Conservation (phyloP, 495 filamentous ascomycete species). For the Hyaloscypha bicolor region DNA sequence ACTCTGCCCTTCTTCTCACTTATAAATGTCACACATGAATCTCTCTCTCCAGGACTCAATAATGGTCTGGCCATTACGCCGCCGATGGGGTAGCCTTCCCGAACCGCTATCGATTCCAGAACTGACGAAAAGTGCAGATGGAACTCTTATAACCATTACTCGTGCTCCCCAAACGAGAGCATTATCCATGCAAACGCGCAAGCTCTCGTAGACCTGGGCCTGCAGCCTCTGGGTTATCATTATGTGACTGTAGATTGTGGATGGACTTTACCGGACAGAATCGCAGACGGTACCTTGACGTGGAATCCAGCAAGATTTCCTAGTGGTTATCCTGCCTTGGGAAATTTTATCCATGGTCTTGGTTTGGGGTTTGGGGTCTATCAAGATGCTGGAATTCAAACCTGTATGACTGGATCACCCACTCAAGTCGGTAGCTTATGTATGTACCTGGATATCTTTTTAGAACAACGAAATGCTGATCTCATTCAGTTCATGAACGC, state of each 20-base stretch:
- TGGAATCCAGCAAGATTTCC: conserved; percentile 59
- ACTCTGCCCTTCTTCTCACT: neutral
- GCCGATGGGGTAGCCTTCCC: conserved; percentile 16
- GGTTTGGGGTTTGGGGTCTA: conserved; percentile 59
- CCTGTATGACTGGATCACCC: conserved; percentile 24
- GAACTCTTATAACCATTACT: conserved; percentile 37
- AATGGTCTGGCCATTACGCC: conserved; percentile 24
- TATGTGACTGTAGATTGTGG: conserved; percentile 62
- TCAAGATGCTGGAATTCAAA: conserved; percentile 48
- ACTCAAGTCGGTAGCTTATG: conserved; percentile 20
- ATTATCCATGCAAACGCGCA: conserved; percentile 35
- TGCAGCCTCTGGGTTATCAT: conserved; percentile 52
- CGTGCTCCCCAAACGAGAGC: conserved; percentile 19
- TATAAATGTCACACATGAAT: neutral
- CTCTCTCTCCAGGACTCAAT: conserved; percentile 4
- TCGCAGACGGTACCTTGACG: conserved; percentile 48
- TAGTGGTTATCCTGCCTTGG: conserved; percentile 49
- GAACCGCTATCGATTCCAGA: neutral
- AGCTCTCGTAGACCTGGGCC: conserved; percentile 55
- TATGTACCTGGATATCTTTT: neutral
- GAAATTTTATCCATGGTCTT: conserved; percentile 49
- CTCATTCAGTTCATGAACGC: conserved; percentile 34
- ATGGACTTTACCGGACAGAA: conserved; percentile 49
- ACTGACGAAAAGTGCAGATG: conserved; percentile 37
- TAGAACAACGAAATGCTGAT: neutral